Percentiles rank a stretch among this genome's conserved stretches.
Conservation (phyloP, 345 rosid species). For the Erodium maritimum region DNA sequence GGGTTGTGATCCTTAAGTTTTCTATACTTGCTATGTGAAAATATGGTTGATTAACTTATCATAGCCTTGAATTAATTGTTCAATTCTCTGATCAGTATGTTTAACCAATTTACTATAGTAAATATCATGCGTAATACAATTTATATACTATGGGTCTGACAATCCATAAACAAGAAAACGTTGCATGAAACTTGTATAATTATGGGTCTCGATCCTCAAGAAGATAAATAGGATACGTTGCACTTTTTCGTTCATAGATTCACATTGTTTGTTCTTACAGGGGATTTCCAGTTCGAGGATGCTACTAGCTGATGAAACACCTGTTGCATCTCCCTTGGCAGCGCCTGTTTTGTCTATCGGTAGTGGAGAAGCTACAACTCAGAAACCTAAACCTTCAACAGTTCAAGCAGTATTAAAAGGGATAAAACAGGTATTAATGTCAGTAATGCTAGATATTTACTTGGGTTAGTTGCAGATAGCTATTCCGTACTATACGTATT, state of each 20-base stretch:
- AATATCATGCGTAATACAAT: no score
- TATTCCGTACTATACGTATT: no score
- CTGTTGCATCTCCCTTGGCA: slow-evolving; percentile 68
- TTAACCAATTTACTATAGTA: no score
- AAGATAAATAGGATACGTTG: neutral
- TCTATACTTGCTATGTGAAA: no score
- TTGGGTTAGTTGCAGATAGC: no score
- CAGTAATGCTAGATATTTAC: neutral
- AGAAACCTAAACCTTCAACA: slow-evolving; percentile 51
- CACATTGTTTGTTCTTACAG: slow-evolving; percentile 22
- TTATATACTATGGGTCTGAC: no score
- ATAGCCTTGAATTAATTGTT: no score
- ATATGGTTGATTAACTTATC: no score
- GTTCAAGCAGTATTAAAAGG: slow-evolving; percentile 86
- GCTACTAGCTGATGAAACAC: slow-evolving; percentile 47
- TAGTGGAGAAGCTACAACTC: slow-evolving; percentile 52
- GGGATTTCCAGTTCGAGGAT: slow-evolving; percentile 63
- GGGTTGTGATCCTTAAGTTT: no score
- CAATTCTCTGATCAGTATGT: no score
- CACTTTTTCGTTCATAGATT: neutral
- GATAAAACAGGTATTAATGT: slow-evolving; percentile 55
- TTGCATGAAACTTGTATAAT: no score
- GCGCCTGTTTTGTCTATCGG: slow-evolving; percentile 33
- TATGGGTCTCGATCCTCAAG: neutral
- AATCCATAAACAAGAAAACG: no score